Base-by-base conservation (phyloP, 176 grass and related monocot species). In the Lolium perenne region DNA sequence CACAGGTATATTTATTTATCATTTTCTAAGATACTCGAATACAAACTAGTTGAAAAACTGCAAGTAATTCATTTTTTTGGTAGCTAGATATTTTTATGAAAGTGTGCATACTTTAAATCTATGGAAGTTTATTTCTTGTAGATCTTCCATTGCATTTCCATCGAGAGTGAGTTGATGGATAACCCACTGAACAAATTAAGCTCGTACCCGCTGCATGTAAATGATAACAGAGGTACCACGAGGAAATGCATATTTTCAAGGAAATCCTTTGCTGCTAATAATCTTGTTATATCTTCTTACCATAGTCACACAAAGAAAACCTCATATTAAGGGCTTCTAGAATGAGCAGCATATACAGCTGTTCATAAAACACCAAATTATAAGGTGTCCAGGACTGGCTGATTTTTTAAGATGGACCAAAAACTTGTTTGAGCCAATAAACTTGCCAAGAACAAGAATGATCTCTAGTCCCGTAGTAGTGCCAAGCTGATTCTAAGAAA, bases 221-320 rank as follows among this genome's bases (percentile, higher is more conserved):
- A 35, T 35, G 32, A 35, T 35, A 35, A 35, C 32, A 35, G 32
- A 35, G 17, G 17, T 8, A 3, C n/a, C 20, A 43, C 23, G 18
- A 85, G 20, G 32, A 43, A 66, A 77, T 66, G 73, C 20, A 85
- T 15, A 40, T 85, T 54, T 66, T 38, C 57, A 21, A 10, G 20
- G 38, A 78, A 57, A 57, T 20, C 20, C 20, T 58, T 40, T 78
- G 51, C 54, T 58, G 29, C 38, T 71, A 71, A 47, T 8, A 10
- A 47, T 10, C 46, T 47, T 47, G 10, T 71, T 71, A 71, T 38
- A 69, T 8, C 65, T 40, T 40, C 35, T 69, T 8, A 56, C 7
- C 54, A 20, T 16, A 71, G 8, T 26, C 45, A 16, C 46, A 10
- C 60, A 74, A 25, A 50, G 13, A 50, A 50, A 74, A 50, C 45